Base-by-base conservation (phyloP, 1,139 yeast species). In the Taphrina communis region DNA sequence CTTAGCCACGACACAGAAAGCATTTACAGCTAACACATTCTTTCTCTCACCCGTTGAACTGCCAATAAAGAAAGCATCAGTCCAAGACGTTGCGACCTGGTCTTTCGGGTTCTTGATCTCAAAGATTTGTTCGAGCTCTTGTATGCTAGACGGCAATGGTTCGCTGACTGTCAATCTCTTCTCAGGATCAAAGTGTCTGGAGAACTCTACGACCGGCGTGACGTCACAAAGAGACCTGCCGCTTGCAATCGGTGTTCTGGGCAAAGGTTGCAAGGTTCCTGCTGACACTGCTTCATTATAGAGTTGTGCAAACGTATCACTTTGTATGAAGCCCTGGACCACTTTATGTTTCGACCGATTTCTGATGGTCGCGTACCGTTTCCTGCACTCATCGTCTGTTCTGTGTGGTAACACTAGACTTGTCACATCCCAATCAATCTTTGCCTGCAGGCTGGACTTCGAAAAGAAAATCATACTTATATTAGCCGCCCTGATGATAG, bases 261-360 rank as follows among this genome's bases (percentile, higher is more conserved):
- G 67, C 19, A 63, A 50, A 4, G 67, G 56, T 2, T 14, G 31
- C 19, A 63, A 17, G 9, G 31, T 48, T 12, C 46, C 61, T 31
- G 11, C 35, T 36, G 11, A 19, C 17, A 63, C 67, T 3, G 61
- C 67, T 44, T 63, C 55, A 25, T 63, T 63, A 59, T 63, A 63
- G 21, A 44, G 38, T 9, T 41, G 48, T 14, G 59, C 48, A 19
- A 63, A 63, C 12, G 55, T 46, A 6, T 35, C 38, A 39, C 67
- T 63, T 12, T 19, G 36, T 7, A 63, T 35, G 36, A 55, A 44
- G n/a, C 25, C 36, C 6, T 53, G 52, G n/a, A 55, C 19, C 6
- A 36, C 41, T 12, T 35, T 41, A 21, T 53, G 19, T 21, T 46
- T 35, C 4, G 53, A 35, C 7, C 52, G 59, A 19, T 55, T 46